A percentile compares a stretch with the other conserved stretches of the same genome.
phyloP scores from a whole-genome alignment of 2,329 filamentous ascomycete genomes.

The Nothophoma quercina region DNA sequence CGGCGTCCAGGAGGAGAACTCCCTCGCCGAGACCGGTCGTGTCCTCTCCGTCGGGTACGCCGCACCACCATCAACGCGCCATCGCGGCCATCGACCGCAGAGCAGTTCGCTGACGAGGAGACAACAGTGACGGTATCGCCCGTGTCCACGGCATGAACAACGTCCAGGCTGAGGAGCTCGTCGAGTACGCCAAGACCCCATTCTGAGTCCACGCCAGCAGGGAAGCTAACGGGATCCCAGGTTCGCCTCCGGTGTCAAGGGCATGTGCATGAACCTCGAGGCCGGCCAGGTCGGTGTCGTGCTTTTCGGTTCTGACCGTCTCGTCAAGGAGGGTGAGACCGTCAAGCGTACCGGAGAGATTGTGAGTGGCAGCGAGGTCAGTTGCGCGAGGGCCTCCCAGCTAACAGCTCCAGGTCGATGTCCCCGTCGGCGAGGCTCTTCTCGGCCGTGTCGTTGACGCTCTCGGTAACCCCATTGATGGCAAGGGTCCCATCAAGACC shows the following conservation, averaged over 20 bases:
- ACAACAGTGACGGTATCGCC: conserved; percentile 96
- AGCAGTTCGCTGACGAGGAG: conserved; percentile 42
- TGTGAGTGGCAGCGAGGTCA: conserved; percentile 66
- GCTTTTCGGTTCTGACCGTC: conserved; percentile 99
- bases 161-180: conserved; percentile 99
- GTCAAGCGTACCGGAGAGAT: conserved; percentile 99
- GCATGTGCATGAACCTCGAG: conserved; percentile 99
- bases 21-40: conserved; percentile 97
- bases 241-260: conserved; percentile 99
- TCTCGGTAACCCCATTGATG: conserved; percentile 98
- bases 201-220: conserved; percentile 14
- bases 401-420: conserved; percentile 76
- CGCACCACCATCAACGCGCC: conserved; percentile 37
- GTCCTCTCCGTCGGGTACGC: conserved; percentile 99
- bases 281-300: conserved; percentile 99
- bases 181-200: conserved; percentile 77
- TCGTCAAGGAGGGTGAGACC: conserved; percentile 98
- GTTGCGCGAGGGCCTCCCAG: not conserved
- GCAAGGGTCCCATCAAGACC: conserved; percentile 96
- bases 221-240: conserved; percentile 58
- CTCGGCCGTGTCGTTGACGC: conserved; percentile 98
- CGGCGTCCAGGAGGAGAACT: conserved; percentile 95
- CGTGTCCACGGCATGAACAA: conserved; percentile 99
- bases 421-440: conserved; percentile 90
- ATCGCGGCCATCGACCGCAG: conserved; percentile 35